A percentile compares a stretch with the other conserved stretches of the same genome.
phyloP scores from a whole-genome alignment of 1,284 basidiomycete genomes.

The Macrocybe sp. region DNA sequence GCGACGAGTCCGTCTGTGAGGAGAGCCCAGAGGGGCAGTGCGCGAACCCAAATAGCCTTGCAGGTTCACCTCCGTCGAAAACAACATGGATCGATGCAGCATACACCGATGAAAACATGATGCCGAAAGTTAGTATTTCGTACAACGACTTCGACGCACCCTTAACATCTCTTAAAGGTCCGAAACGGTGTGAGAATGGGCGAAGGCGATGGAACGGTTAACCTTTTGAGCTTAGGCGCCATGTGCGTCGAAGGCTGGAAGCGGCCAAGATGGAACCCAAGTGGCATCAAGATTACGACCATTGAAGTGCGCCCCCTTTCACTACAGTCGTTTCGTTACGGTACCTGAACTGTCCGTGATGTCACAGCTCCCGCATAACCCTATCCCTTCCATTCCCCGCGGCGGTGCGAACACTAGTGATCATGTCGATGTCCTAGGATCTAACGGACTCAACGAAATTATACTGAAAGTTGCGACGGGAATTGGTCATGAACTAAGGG shows the following conservation, averaged over 20 bases:
- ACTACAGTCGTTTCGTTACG: constrained; percentile 5
- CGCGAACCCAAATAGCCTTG: constrained; percentile 37
- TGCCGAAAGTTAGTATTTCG: constrained; percentile 47
- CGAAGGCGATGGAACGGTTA: constrained; percentile 96
- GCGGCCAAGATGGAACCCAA: constrained; percentile 87
- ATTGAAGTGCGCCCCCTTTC: constrained; percentile 59
- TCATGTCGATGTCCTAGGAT: constrained; percentile 93
- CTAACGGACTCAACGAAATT: constrained; percentile 85
- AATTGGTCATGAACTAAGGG: constrained; percentile 62
- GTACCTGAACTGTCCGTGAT: constrained; percentile 5
- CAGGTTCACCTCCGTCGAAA: constrained; percentile 57
- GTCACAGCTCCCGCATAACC: constrained; percentile 77
- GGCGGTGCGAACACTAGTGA: constrained; percentile 90
- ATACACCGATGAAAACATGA: constrained; percentile 60
- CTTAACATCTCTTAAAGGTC: constrained; percentile 33
- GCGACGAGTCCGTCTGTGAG: constrained; percentile 26
- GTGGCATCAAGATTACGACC: constrained; percentile 81
- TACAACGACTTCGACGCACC: neutral
- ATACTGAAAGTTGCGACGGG: constrained; percentile 86
- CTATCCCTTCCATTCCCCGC: constrained; percentile 70
- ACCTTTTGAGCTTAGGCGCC: constrained; percentile 82
- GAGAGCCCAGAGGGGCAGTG: constrained; percentile 37
- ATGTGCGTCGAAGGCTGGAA: constrained; percentile 99
- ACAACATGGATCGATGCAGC: constrained; percentile 82
- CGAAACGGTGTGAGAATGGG: constrained; percentile 84